Evolutionary conservation across 176 grass and related monocot genomes (phyloP).

Genomic region (Carex kokanica): DNA sequence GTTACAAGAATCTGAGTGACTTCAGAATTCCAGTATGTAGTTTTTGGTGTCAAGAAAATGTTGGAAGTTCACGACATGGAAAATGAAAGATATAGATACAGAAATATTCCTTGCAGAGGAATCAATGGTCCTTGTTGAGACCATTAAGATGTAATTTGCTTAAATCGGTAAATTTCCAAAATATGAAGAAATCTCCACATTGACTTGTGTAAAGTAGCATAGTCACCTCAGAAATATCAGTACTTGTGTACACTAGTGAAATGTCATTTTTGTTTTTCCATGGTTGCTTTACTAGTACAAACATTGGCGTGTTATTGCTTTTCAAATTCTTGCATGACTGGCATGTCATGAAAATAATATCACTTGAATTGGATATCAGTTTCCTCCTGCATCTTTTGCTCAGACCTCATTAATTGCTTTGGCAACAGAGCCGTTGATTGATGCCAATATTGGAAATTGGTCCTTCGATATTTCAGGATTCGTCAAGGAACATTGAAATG

Average conservation of each 20-base stretch:
- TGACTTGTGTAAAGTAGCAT: background rate
- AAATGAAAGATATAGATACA: background rate
- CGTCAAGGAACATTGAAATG: background rate
- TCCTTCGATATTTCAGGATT: background rate
- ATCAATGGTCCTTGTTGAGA: background rate
- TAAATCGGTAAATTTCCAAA: background rate
- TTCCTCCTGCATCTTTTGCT: background rate
- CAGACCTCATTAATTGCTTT: background rate
- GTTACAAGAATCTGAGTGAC: constrained; percentile 48
- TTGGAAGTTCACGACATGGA: background rate
- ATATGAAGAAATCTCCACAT: background rate
- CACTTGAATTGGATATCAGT: background rate
- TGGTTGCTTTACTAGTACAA: background rate
- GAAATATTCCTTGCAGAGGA: background rate
- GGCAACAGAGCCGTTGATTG: background rate
- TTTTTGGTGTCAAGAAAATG: background rate
- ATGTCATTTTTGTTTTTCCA: background rate
- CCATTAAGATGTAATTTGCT: constrained; percentile 11
- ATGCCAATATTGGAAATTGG: background rate
- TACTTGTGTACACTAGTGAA: background rate
- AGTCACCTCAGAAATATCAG: too few species aligned
- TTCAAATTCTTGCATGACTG: background rate
- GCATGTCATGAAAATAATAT: background rate
- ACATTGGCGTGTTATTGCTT: background rate
- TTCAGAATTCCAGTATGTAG: background rate